These are phyloP conservation scores for Cymbopogon citratus DNA, from an alignment of 176 grass and related monocot species.

Conservation along the genomic window DNA sequence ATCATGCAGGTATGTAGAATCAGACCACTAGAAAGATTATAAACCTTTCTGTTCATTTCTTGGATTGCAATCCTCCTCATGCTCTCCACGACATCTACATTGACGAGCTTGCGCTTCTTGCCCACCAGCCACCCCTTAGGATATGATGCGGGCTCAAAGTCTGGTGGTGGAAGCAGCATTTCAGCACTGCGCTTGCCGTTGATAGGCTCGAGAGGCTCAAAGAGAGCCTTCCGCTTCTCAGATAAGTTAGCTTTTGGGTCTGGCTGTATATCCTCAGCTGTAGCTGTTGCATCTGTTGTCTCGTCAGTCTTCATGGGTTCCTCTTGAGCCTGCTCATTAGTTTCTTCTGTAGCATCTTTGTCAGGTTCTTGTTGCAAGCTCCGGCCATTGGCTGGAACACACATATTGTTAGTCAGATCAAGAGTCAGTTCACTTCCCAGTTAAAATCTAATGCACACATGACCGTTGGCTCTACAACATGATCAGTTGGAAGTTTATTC, in stretches of 20 bases:
- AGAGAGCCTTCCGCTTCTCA: conserved; percentile 76
- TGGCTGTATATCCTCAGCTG: conserved; percentile 22
- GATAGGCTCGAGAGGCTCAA: conserved; percentile 73
- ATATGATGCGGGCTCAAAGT: conserved; percentile 76
- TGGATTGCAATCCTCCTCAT: conserved; percentile 89
- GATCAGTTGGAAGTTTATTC: background rate
- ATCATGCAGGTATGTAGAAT: conserved; percentile 3
- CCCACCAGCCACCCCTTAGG: conserved; percentile 92
- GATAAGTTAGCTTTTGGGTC: conserved; percentile 52
- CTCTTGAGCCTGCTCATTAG: conserved; percentile 12
- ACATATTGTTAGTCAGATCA: conserved; percentile 42
- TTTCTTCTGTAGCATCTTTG: conserved; percentile 18
- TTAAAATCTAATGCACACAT: conserved; percentile 35
- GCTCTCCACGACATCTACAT: conserved; percentile 98
- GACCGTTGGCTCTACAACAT: background rate
- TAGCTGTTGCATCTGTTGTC: background rate
- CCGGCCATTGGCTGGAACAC: conserved; percentile 54
- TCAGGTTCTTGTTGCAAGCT: conserved; percentile 46
- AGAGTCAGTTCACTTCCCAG: conserved; percentile 12
- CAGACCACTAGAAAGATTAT: conserved; percentile 28
- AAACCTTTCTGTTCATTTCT: conserved; percentile 99
- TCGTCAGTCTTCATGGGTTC: conserved; percentile 36
- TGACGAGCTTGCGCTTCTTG: conserved; percentile 97
- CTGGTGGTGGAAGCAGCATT: conserved; percentile 83
- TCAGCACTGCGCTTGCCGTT: conserved; percentile 45